phyloP scores from a whole-genome alignment of 257 asterid genomes.

The Solanum etuberosum region DNA sequence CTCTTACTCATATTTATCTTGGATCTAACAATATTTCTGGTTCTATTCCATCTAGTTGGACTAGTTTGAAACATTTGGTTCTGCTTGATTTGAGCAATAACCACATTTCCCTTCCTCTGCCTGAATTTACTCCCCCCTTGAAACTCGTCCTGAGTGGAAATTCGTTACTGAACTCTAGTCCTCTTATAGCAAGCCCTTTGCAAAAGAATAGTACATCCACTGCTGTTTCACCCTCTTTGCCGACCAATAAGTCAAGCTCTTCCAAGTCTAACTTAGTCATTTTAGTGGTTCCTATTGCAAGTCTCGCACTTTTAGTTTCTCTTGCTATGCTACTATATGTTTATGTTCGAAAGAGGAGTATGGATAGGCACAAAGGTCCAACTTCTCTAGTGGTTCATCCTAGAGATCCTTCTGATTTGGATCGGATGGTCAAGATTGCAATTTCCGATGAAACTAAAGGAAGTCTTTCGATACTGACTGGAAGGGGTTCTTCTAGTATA shows the following conservation, averaged over 20 bases:
- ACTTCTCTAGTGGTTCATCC: conserved; percentile 72
- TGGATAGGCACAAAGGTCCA: conserved; percentile 14
- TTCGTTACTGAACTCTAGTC: conserved; percentile 25
- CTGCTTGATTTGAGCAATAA: conserved; percentile 55
- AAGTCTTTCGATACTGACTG: conserved; percentile 29
- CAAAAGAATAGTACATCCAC: conserved; percentile 16
- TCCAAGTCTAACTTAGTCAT: conserved; percentile 25
- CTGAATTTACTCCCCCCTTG: conserved; percentile 36
- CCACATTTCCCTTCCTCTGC: conserved; percentile 59
- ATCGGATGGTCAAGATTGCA: conserved; percentile 42
- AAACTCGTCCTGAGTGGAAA: conserved; percentile 45
- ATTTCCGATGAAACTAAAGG: conserved; percentile 32
- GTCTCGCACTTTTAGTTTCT: conserved; percentile 35
- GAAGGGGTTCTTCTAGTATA: conserved; percentile 44
- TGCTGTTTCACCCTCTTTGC: conserved; percentile 2
- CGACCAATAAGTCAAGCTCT: background rate
- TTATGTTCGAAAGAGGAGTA: conserved; percentile 40
- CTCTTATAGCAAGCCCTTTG: conserved; percentile 15
- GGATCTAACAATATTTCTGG: conserved; percentile 64
- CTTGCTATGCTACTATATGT: conserved; percentile 34
- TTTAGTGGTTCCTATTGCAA: conserved; percentile 42
- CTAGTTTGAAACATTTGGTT: conserved; percentile 41
- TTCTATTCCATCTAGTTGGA: conserved; percentile 51
- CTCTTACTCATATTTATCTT: conserved; percentile 41
- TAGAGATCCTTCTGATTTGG: conserved; percentile 49